A percentile compares a stretch with the other conserved stretches of the same genome.
phyloP scores from a whole-genome alignment of 2,329 filamentous ascomycete species.

The Apiospora rasikravindrae region DNA sequence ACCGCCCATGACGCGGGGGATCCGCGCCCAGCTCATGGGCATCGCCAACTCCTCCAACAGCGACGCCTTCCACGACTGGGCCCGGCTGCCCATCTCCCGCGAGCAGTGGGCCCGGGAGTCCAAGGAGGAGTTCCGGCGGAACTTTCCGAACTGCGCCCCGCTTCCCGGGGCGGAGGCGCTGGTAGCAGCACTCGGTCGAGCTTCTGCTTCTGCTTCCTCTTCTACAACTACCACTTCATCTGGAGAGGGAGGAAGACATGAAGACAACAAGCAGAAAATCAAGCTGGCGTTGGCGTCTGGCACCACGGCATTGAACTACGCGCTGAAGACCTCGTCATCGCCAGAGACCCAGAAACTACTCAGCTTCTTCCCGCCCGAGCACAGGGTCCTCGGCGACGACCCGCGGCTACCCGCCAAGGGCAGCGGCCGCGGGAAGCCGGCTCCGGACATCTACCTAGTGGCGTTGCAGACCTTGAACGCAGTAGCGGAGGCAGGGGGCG shows the following conservation, averaged over 20 bases:
- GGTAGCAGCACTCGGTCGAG: conserved; percentile 49
- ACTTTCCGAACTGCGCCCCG: conserved; percentile 52
- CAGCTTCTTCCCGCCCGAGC: conserved; percentile 54
- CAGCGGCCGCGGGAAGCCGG: conserved; percentile 66
- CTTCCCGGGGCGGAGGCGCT: conserved; percentile 67
- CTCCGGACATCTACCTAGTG: conserved; percentile 75
- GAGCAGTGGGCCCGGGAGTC: conserved; percentile 46
- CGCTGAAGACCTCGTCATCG: conserved; percentile 59
- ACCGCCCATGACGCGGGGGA: conserved; percentile 65
- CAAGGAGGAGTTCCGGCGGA: conserved; percentile 30
- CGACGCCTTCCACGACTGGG: conserved; percentile 71
- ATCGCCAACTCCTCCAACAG: conserved; percentile 54
- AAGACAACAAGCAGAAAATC: conserved; percentile 35
- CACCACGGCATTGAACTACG: conserved; percentile 62
- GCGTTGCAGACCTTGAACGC: conserved; percentile 70
- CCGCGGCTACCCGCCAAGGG: conserved; percentile 50
- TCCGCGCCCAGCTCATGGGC: conserved; percentile 74
- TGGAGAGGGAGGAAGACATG: conserved; percentile 2
- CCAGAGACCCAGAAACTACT: conserved; percentile 34
- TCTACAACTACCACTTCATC: conserved; percentile 14
- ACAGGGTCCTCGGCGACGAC: conserved; percentile 70
- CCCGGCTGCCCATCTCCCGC: conserved; percentile 65
- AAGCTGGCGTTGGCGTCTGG: conserved; percentile 72
- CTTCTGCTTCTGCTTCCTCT: background rate
- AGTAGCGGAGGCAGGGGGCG: conserved; percentile 46